Conservation (phyloP, 768 basidiomycete species). For the Nidula microcarpa region DNA sequence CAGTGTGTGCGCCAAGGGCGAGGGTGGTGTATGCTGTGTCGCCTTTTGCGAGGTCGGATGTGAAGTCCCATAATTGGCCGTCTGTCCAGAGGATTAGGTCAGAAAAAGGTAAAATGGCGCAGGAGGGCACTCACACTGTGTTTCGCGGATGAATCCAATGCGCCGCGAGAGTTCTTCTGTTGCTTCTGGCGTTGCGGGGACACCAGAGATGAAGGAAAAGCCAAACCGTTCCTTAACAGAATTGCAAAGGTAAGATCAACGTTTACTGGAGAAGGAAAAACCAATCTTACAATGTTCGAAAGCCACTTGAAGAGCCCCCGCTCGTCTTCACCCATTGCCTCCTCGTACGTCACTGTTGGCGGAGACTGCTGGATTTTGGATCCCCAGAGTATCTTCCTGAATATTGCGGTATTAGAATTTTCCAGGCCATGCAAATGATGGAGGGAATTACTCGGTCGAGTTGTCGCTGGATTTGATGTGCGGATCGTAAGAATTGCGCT, state of each 20-base stretch:
- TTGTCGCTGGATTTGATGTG: conserved; percentile 27
- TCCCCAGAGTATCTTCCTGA: conserved; percentile 78
- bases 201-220: conserved; percentile 81
- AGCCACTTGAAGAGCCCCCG: conserved; percentile 79
- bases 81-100: conserved; percentile 41
- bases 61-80: conserved; percentile 97
- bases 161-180: conserved; percentile 76
- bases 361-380: conserved; percentile 69
- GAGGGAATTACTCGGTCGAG: conserved; percentile 39
- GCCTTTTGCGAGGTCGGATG: conserved; percentile 83
- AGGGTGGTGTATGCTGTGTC: conserved; percentile 94
- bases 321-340: conserved; percentile 66
- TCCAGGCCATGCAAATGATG: neutral
- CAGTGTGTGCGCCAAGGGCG: conserved; percentile 80
- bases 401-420: neutral
- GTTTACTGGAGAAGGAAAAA: neutral
- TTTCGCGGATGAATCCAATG: conserved; percentile 88
- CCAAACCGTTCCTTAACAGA: conserved; percentile 72
- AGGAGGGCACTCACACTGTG: conserved; percentile 39
- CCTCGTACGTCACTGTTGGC: conserved; percentile 69
- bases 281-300: conserved; percentile 63
- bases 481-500: conserved; percentile 78
- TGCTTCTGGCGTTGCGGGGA: conserved; percentile 76
- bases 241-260: conserved; percentile 1
- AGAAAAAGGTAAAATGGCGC: neutral